A percentile compares a stretch with the other conserved stretches of the same genome.
Evolutionary conservation across 352 stramenopile species (phyloP).

Genomic region (Globisporangium spiculum): DNA sequence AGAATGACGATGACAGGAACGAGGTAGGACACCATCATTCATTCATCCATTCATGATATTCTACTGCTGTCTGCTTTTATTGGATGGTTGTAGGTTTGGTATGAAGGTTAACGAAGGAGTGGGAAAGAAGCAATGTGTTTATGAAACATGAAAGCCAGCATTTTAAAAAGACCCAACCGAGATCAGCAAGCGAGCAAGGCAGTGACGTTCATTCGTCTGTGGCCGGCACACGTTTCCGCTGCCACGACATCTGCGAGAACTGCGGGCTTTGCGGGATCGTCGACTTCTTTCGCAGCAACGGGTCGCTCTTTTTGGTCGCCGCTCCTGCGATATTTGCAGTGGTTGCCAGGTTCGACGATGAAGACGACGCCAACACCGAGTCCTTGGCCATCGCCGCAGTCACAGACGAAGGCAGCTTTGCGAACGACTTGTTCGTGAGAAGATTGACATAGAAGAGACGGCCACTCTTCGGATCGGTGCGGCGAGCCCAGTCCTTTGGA

Average conservation of each 20-base stretch:
- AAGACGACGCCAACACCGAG: neutral
- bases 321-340: constrained; percentile 4
- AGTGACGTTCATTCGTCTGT: constrained; percentile 31
- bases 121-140: neutral
- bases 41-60: neutral
- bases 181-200: neutral
- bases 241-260: constrained; percentile 85
- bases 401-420: constrained; percentile 72
- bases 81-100: neutral
- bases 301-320: constrained; percentile 13
- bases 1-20: no score
- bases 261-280: constrained; percentile 69
- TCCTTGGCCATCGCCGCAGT: constrained; percentile 46
- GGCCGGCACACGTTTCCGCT: constrained; percentile 47
- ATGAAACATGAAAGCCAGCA: neutral
- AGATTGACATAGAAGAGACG: constrained; percentile 84
- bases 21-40: neutral
- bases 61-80: neutral
- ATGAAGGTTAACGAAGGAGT: neutral
- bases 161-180: neutral
- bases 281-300: constrained; percentile 32
- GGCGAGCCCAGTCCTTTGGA: constrained; percentile 76
- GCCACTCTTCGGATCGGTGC: constrained; percentile 75
- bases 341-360: constrained; percentile 6
- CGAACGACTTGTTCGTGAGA: constrained; percentile 79